phyloP scores from a whole-genome alignment of 257 asterid genomes.

The Dorcoceras hygrometricum region DNA sequence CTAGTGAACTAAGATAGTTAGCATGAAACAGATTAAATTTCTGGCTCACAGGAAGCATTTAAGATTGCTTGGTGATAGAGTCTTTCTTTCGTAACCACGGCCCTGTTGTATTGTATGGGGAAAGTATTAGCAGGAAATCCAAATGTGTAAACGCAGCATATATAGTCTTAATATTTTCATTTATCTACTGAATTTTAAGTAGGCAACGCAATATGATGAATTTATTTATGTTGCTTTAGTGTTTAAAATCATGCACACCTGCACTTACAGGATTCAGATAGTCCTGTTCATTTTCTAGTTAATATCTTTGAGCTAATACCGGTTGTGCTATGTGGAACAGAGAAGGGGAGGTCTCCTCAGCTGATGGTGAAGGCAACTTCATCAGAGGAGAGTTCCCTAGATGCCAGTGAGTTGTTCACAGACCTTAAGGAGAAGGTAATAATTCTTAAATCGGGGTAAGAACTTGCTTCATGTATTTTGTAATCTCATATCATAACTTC shows the following conservation, averaged over 20 bases:
- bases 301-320: slow-evolving; percentile 9
- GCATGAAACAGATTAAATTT: too few relatives aligned
- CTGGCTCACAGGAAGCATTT: too few relatives aligned
- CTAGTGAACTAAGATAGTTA: too few relatives aligned
- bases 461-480: not conserved
- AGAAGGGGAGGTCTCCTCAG: slow-evolving; percentile 45
- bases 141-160: too few relatives aligned
- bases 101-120: too few relatives aligned
- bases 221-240: too few relatives aligned
- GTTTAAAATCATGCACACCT: not conserved
- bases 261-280: not conserved
- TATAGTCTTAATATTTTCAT: too few relatives aligned
- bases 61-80: too few relatives aligned
- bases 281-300: not conserved
- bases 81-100: too few relatives aligned
- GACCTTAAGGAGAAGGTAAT: slow-evolving; percentile 86
- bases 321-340: slow-evolving; percentile 40
- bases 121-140: too few relatives aligned
- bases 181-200: too few relatives aligned
- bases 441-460: slow-evolving; percentile 1
- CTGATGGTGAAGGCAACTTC: slow-evolving; percentile 65
- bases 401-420: slow-evolving; percentile 53
- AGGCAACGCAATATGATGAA: too few relatives aligned
- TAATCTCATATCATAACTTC: not conserved
- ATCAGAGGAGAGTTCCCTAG: slow-evolving; percentile 72